Evolutionary conservation across 2,329 filamentous ascomycete species (phyloP).

Genomic region (Diplodia scrobiculata): DNA sequence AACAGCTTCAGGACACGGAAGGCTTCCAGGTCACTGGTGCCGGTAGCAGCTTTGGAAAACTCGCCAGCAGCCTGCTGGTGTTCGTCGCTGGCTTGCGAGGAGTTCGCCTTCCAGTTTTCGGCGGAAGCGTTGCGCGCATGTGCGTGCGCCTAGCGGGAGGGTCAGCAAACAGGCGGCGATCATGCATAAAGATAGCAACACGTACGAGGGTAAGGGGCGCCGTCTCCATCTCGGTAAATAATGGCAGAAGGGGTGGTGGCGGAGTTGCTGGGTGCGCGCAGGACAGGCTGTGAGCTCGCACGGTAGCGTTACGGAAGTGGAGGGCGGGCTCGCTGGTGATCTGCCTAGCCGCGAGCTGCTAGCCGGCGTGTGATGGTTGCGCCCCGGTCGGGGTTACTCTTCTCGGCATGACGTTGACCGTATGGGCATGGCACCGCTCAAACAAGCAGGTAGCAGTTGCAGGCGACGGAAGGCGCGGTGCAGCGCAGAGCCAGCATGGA

Average conservation of each 20-base stretch:
- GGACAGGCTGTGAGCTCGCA: conserved; percentile 2
- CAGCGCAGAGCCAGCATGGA: background rate
- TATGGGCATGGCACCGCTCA: conserved; percentile 8
- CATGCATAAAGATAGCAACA: conserved; percentile 41
- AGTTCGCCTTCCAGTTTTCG: conserved; percentile 68
- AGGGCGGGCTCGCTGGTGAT: conserved; percentile 23
- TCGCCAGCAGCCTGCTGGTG: conserved; percentile 86
- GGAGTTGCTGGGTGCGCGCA: background rate
- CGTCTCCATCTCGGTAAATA: conserved; percentile 62
- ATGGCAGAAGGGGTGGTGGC: background rate
- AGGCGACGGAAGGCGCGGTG: conserved; percentile 9
- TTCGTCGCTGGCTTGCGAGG: conserved; percentile 80
- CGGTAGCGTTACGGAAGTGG: conserved; percentile 4
- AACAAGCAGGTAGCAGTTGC: conserved; percentile 16
- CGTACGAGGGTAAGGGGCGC: conserved; percentile 63
- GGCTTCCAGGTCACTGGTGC: conserved; percentile 68
- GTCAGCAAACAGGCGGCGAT: conserved; percentile 21
- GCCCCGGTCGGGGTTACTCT: background rate
- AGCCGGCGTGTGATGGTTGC: conserved; percentile 9
- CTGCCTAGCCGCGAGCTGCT: background rate
- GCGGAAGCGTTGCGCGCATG: conserved; percentile 78
- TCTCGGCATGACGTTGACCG: conserved; percentile 23
- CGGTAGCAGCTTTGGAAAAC: conserved; percentile 79
- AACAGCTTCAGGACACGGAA: conserved; percentile 81
- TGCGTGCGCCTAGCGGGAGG: conserved; percentile 69